A percentile compares a stretch with the other conserved stretches of the same genome.
phyloP scores from a whole-genome alignment of 352 stramenopile genomes.

The Halophytophthora batemanensis region DNA sequence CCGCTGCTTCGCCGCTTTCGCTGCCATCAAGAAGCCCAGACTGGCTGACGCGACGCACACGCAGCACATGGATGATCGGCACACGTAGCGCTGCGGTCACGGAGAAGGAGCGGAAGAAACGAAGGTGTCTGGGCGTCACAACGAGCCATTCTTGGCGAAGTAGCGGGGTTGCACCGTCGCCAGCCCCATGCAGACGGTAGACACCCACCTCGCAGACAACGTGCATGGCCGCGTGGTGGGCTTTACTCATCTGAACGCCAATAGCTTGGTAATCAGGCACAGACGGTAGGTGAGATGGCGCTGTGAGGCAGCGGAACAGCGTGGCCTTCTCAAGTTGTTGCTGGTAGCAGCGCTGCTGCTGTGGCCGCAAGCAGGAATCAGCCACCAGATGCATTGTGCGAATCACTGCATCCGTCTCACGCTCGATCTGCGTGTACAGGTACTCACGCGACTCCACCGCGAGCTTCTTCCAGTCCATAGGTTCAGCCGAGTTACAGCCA shows the following conservation, averaged over 20 bases:
- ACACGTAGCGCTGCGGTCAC: constrained; percentile 39
- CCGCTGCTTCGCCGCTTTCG: constrained; percentile 1
- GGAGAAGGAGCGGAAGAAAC: constrained; percentile 70
- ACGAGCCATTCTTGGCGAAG: constrained; percentile 77
- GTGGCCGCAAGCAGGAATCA: constrained; percentile 7
- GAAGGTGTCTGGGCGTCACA: constrained; percentile 49
- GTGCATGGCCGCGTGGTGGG: constrained; percentile 48
- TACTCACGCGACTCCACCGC: constrained; percentile 62
- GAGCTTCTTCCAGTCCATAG: constrained; percentile 44
- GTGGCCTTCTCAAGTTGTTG: constrained; percentile 44
- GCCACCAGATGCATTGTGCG: constrained; percentile 38
- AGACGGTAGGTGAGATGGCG: constrained; percentile 34
- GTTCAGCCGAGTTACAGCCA: not conserved
- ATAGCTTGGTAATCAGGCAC: constrained; percentile 50
- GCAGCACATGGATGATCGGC: constrained; percentile 42
- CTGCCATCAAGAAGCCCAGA: constrained; percentile 14
- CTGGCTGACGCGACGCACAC: constrained; percentile 32
- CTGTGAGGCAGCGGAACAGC: constrained; percentile 62
- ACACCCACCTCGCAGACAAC: constrained; percentile 58
- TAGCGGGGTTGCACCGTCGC: constrained; percentile 30
- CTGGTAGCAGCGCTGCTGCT: constrained; percentile 23
- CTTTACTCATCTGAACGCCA: constrained; percentile 51
- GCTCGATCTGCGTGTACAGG: constrained; percentile 61
- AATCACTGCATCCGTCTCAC: constrained; percentile 48
- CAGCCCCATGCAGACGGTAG: constrained; percentile 45